These are phyloP conservation scores for Colletotrichum cordylinicola DNA, from an alignment of 2,329 filamentous ascomycete species.

Conservation along the genomic window DNA sequence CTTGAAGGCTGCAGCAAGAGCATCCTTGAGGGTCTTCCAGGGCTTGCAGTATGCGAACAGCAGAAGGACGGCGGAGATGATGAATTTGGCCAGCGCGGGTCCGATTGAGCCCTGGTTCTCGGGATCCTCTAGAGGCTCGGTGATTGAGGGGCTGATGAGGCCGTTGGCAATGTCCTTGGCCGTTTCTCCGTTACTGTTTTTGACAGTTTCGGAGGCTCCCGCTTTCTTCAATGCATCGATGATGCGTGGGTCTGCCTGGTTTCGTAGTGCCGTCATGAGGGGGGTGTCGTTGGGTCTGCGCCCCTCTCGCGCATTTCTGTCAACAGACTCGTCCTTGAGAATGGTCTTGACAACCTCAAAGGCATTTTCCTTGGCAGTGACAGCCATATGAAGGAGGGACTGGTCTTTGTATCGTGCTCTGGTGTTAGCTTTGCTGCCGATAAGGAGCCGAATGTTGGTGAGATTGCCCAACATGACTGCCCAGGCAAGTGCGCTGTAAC, in stretches of 20 bases:
- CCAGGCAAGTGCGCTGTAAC: not conserved
- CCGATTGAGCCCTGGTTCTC: not conserved
- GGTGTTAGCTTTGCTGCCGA: not conserved
- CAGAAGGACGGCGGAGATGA: not conserved
- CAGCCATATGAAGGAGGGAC: not conserved
- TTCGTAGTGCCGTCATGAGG: not conserved
- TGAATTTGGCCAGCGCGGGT: not conserved
- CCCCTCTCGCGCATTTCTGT: not conserved
- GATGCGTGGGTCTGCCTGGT: not conserved
- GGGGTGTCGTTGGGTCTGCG: not conserved
- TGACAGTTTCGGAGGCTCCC: not conserved
- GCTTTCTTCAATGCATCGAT: not conserved
- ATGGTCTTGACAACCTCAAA: not conserved
- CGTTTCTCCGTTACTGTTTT: not conserved
- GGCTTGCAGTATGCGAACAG: not conserved
- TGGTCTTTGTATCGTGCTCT: not conserved
- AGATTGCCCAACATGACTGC: not conserved
- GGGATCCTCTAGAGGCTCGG: not conserved
- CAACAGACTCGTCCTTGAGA: not conserved
- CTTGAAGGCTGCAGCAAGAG: not conserved
- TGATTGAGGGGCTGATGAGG: not conserved
- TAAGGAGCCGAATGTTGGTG: not conserved
- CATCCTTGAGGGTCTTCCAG: not conserved
- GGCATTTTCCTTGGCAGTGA: not conserved
- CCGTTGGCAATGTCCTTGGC: not conserved